A percentile compares a stretch with the other conserved stretches of the same genome.
Evolutionary conservation across 768 basidiomycete species (phyloP).

Genomic region (Lactifluus subvellereus): DNA sequence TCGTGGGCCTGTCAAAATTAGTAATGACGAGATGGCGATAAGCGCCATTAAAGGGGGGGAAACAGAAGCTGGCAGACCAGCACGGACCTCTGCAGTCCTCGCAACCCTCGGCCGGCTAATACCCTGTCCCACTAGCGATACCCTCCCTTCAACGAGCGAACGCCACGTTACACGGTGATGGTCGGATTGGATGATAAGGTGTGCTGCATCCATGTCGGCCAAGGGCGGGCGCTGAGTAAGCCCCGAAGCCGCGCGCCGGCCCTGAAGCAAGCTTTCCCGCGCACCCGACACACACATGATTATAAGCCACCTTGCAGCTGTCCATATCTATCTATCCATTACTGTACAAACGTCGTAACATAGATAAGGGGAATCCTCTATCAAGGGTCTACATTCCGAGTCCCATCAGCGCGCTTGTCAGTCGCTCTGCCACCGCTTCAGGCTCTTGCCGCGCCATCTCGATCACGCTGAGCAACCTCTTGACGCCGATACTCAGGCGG

Average conservation of each 20-base stretch:
- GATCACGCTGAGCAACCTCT: conserved; percentile 83
- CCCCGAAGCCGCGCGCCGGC: background rate
- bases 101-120: conserved; percentile 20
- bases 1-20: conserved; percentile 4
- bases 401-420: conserved; percentile 59
- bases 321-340: background rate
- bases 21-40: background rate
- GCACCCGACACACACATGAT: background rate
- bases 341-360: background rate
- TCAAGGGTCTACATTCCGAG: conserved; percentile 35
- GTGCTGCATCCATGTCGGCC: background rate
- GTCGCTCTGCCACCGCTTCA: conserved; percentile 66
- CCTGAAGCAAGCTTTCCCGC: conserved; percentile 19
- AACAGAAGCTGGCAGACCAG: background rate
- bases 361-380: background rate
- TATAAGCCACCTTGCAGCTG: background rate
- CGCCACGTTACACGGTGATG: conserved; percentile 20
- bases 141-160: conserved; percentile 24
- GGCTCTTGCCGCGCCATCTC: conserved; percentile 99
- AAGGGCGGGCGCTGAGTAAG: background rate
- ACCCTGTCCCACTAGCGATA: conserved; percentile 13
- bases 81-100: conserved; percentile 19
- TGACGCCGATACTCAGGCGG: conserved; percentile 78
- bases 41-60: background rate
- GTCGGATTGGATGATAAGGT: conserved; percentile 13